Conservation (phyloP, 345 rosid genomes). For the Brassica carinata region DNA sequence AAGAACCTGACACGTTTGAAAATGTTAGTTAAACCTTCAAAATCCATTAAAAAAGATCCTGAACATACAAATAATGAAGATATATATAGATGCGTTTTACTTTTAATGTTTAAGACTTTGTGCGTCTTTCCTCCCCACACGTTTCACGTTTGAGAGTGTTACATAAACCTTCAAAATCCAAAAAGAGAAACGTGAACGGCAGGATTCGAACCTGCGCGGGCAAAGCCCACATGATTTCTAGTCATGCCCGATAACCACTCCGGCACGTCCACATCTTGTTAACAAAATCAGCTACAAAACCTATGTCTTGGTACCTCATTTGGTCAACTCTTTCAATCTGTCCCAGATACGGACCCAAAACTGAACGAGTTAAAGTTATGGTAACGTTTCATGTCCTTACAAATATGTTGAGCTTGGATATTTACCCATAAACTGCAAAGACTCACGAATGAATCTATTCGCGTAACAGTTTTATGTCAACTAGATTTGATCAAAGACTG, state of each 20-base stretch:
- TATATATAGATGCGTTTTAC: not conserved
- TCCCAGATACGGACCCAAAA: not conserved
- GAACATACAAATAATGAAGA: not conserved
- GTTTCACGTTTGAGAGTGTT: not conserved
- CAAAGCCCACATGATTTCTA: slow-evolving; percentile 97
- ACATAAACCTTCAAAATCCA: not conserved
- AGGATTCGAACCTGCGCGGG: slow-evolving; percentile 97
- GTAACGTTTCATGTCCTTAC: not conserved
- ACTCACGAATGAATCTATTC: not conserved
- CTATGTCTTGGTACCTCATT: not conserved
- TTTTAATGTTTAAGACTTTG: not conserved
- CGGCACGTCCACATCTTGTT: slow-evolving; percentile 40
- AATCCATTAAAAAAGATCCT: not conserved
- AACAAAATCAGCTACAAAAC: not conserved
- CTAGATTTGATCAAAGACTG: not conserved
- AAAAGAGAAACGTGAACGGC: slow-evolving; percentile 37
- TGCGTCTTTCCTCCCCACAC: not conserved
- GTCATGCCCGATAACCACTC: slow-evolving; percentile 83
- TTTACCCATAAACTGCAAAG: too few relatives aligned
- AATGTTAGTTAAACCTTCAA: not conserved
- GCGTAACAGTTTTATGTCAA: not conserved
- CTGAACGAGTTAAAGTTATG: not conserved
- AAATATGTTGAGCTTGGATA: too few relatives aligned
- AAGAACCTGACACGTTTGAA: not conserved
- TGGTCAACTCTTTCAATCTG: not conserved